A percentile compares a stretch with the other conserved stretches of the same genome.
Evolutionary conservation across 192 early-diverging fungal species (phyloP).

Genomic region (Entophlyctis luteolus): DNA sequence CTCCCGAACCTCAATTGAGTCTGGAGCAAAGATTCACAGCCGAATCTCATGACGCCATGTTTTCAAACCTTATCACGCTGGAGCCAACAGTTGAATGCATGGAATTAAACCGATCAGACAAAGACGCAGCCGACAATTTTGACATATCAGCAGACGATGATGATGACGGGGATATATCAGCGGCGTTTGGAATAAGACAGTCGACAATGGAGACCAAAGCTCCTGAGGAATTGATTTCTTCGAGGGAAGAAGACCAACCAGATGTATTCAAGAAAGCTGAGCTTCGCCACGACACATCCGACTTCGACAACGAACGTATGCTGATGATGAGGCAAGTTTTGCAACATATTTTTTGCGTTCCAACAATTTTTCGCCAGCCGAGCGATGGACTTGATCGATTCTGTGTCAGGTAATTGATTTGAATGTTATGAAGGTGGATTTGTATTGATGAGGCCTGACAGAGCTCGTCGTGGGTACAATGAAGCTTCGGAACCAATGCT

Average conservation of each 20-base stretch:
- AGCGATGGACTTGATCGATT: slow-evolving; percentile 12
- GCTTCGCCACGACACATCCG: not conserved
- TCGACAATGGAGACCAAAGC: no score
- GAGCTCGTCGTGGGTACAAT: slow-evolving; percentile 1
- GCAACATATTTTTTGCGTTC: not conserved
- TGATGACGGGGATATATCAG: not conserved
- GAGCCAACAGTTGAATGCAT: no score
- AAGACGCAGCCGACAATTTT: no score
- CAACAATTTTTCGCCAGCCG: not conserved
- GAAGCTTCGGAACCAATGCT: not conserved
- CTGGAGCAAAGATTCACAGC: no score
- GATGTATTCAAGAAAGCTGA: not conserved
- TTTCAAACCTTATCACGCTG: no score
- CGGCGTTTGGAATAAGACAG: not conserved
- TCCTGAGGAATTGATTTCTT: not conserved
- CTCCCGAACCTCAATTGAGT: no score
- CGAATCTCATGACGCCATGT: no score
- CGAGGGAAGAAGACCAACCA: not conserved
- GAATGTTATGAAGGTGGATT: not conserved
- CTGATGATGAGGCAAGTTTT: slow-evolving; percentile 4
- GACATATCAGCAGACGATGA: no score
- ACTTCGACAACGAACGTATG: slow-evolving; percentile 22
- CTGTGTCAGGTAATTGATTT: not conserved
- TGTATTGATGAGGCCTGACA: not conserved
- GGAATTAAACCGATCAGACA: no score